These are phyloP conservation scores for Boeremia exigua DNA, from an alignment of 2,329 filamentous ascomycete species.

Conservation along the genomic window DNA sequence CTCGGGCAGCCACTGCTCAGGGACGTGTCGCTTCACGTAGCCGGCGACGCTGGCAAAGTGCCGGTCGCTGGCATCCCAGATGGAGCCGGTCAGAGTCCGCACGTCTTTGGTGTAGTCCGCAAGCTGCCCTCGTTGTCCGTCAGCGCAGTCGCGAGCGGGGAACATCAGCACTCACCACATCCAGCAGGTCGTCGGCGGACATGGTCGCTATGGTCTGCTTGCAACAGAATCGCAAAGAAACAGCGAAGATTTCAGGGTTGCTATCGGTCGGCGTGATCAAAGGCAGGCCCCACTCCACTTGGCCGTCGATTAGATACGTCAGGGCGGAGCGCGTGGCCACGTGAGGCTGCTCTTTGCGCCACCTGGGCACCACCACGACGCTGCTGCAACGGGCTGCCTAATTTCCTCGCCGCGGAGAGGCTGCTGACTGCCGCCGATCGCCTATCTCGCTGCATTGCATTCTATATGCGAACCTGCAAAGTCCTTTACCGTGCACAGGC, in stretches of 20 bases:
- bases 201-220: conserved; percentile 54
- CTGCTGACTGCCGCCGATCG: conserved; percentile 25
- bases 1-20: conserved; percentile 75
- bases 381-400: conserved; percentile 17
- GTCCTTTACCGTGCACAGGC: conserved; percentile 1
- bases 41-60: conserved; percentile 79
- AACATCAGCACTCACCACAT: conserved; percentile 65
- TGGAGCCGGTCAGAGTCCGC: conserved; percentile 71
- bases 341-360: conserved; percentile 19
- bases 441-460: conserved; percentile 15
- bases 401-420: conserved; percentile 16
- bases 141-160: conserved; percentile 21
- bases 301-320: conserved; percentile 6
- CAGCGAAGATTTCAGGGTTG: neutral
- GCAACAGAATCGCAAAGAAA: too few relatives aligned
- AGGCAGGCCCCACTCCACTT: conserved; percentile 2
- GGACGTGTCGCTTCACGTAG: conserved; percentile 71
- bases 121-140: conserved; percentile 52
- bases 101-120: conserved; percentile 69
- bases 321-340: conserved; percentile 10
- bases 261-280: neutral
- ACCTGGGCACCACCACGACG: conserved; percentile 11
- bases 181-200: conserved; percentile 80
- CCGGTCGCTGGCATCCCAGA: conserved; percentile 80
- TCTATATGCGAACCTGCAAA: conserved; percentile 8